Evolutionary conservation across 371 early-diverging fungal genomes (phyloP).

Genomic region (Mucor mucedo): DNA sequence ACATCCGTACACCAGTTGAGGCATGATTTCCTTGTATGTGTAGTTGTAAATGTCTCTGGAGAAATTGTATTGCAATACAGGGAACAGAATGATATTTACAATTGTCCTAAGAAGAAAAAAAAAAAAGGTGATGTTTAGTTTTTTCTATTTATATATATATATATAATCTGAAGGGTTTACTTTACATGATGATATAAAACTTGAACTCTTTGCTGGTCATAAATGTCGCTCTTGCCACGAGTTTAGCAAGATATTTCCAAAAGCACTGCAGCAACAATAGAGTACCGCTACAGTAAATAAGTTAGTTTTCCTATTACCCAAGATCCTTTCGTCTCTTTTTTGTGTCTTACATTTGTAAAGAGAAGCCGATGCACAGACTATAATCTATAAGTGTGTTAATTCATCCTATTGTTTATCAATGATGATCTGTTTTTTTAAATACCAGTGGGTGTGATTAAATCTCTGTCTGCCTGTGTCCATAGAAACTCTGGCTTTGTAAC

Average conservation of each 20-base stretch:
- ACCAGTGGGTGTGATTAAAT: constrained; percentile 50
- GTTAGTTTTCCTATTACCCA: background rate
- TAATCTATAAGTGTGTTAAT: constrained; percentile 22
- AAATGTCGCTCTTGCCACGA: constrained; percentile 51
- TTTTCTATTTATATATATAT: background rate
- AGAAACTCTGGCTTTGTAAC: constrained; percentile 44
- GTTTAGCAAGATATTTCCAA: constrained; percentile 59
- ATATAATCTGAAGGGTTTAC: too few species aligned
- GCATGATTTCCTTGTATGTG: constrained; percentile 55
- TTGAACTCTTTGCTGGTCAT: constrained; percentile 59
- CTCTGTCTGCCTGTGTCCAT: constrained; percentile 50
- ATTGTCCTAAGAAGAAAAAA: constrained; percentile 33
- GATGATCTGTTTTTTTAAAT: background rate
- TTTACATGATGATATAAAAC: constrained; percentile 52
- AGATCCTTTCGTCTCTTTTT: background rate
- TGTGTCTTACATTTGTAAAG: constrained; percentile 53
- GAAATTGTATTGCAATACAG: constrained; percentile 51
- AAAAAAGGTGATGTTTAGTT: background rate
- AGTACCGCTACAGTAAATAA: constrained; percentile 39
- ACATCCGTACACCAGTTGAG: constrained; percentile 50
- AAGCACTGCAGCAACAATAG: constrained; percentile 56
- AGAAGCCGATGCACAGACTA: constrained; percentile 44
- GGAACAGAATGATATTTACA: constrained; percentile 41
- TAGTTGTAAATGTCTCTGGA: constrained; percentile 41
- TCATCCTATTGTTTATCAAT: too few species aligned